Evolutionary conservation across 345 rosid genomes (phyloP).

Genomic region (Pistacia vera): DNA sequence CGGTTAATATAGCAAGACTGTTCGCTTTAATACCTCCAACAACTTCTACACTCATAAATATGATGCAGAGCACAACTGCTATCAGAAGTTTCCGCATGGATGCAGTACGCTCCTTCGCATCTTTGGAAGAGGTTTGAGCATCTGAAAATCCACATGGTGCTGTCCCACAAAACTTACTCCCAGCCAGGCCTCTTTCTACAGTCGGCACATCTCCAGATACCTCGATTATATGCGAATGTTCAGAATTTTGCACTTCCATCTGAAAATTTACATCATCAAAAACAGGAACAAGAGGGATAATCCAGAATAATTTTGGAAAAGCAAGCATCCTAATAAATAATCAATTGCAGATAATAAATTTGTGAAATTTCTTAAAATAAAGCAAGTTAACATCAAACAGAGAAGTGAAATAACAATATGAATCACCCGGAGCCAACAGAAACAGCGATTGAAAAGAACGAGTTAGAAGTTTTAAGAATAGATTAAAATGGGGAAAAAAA

Average conservation of each 20-base stretch:
- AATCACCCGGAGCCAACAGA: conserved; percentile 7
- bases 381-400: not conserved
- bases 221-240: conserved; percentile 47
- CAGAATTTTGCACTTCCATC: conserved; percentile 50
- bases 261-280: conserved; percentile 23
- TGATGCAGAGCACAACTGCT: conserved; percentile 53
- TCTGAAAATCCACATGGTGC: conserved; percentile 63
- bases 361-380: not conserved
- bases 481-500: not conserved
- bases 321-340: too few species aligned
- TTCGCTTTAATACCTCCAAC: conserved; percentile 70
- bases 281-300: not conserved
- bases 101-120: conserved; percentile 52
- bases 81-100: conserved; percentile 57
- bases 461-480: not conserved
- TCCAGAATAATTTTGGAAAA: conserved; percentile 2
- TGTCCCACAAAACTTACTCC: conserved; percentile 48
- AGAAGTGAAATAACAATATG: not conserved
- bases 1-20: conserved; percentile 70
- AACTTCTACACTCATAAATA: conserved; percentile 70
- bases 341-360: not conserved
- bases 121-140: conserved; percentile 44
- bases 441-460: not conserved
- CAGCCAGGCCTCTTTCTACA: conserved; percentile 22
- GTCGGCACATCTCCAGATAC: conserved; percentile 42